Base-by-base conservation (phyloP, 2,329 filamentous ascomycete species). In the Fusarium veterinarium region DNA sequence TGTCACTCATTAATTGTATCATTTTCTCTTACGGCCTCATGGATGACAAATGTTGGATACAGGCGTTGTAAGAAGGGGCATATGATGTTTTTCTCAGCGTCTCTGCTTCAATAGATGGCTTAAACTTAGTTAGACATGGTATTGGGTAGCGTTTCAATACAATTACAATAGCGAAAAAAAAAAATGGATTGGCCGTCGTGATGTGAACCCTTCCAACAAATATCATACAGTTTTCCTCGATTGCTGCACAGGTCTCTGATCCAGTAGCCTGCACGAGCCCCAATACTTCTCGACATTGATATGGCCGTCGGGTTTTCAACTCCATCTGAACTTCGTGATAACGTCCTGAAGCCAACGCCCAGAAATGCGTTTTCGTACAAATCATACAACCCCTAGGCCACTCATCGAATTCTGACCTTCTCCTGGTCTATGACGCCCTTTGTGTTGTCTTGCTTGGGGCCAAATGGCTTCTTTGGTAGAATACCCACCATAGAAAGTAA, bases 401-500 rank as follows among this genome's bases (percentile, higher is more conserved):
- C 42, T 55, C 57, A 82, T 46, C 76, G 79, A 48, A 83, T 77
- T 42, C 72, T 77, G 33, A 83, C 78, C 17, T 78, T 67, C 25
- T 75, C 61, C 13, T 72, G 67, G 23, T 79, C 59, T 23, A 83
- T 64, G 16, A 71, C 68, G 8, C 75, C 75, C 66, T 79, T 77
- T 30, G 55, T 46, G 44, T 77, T 62, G 28, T 77, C 73, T 33
- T 74, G 56, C 58, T 74, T 75, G 14, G 81, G 79, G 4, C 80
- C 81, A 70, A 82, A 83, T 19, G 75, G 33, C 77, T 82, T 83
- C 77, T 81, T 80, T 19, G 82, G 82, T 64, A 84, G 58, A 42
- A 84, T 80, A 31, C 83, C 75, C 64, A 95, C 94, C 93, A 97
- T 92, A 62, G 89, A 89, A 76, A 99, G 85, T 77, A 98, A 82